Evolutionary conservation across 2,329 filamentous ascomycete genomes (phyloP).

Genomic region (Fusarium clavum): DNA sequence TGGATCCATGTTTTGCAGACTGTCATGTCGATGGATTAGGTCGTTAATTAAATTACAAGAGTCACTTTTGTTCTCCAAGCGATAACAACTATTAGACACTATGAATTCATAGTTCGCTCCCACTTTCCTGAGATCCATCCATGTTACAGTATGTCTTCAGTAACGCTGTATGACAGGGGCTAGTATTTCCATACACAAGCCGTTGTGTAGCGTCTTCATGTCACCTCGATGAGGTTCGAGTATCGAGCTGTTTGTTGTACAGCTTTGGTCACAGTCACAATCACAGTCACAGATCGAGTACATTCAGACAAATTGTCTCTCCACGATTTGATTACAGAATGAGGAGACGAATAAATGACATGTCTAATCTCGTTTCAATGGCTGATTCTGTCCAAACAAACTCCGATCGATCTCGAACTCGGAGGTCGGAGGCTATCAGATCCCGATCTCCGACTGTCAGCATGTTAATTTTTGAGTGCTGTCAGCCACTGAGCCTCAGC

Average conservation of each 20-base stretch:
- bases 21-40: neutral
- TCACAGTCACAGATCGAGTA: conserved; percentile 1
- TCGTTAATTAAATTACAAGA: neutral
- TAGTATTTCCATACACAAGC: conserved; percentile 25
- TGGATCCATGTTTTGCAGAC: neutral
- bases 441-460: conserved; percentile 20
- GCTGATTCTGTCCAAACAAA: neutral
- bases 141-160: neutral
- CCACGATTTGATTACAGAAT: neutral
- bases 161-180: conserved; percentile 21
- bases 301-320: neutral
- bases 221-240: conserved; percentile 40
- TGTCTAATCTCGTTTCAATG: conserved; percentile 1
- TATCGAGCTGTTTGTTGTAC: conserved; percentile 19
- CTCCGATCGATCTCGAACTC: neutral
- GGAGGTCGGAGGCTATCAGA: conserved; percentile 14
- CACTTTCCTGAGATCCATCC: neutral
- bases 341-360: conserved; percentile 9
- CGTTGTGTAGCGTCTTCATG: conserved; percentile 30
- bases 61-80: neutral
- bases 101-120: neutral
- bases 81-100: neutral
- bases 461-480: neutral
- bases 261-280: neutral
- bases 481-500: neutral